A percentile compares a stretch with the other conserved stretches of the same genome.
phyloP scores from a whole-genome alignment of 2,329 filamentous ascomycete genomes.

The Hypomyces rosellus region DNA sequence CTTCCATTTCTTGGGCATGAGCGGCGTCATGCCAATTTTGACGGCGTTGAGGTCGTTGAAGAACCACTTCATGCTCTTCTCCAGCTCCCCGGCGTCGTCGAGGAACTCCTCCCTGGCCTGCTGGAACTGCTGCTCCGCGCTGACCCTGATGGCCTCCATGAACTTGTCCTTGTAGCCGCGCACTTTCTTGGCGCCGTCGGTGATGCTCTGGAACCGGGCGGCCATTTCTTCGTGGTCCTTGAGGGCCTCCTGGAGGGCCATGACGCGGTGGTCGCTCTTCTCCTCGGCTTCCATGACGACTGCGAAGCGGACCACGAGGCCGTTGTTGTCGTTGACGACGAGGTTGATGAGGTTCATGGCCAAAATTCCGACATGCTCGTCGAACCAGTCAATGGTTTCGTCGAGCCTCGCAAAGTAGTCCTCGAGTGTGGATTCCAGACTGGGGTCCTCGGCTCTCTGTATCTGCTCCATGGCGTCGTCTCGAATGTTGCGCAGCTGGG shows the following conservation, averaged over 20 bases:
- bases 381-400: constrained; percentile 86
- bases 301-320: constrained; percentile 84
- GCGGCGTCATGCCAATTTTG: constrained; percentile 80
- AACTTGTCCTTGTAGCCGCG: constrained; percentile 98
- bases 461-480: constrained; percentile 98
- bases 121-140: constrained; percentile 68
- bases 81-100: constrained; percentile 73
- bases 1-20: constrained; percentile 96
- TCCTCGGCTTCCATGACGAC: constrained; percentile 93
- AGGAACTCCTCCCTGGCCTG: constrained; percentile 68
- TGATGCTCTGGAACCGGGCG: constrained; percentile 88
- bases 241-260: constrained; percentile 87
- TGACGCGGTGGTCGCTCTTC: constrained; percentile 87
- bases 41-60: constrained; percentile 97
- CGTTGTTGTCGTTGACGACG: constrained; percentile 78
- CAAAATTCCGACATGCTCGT: constrained; percentile 84
- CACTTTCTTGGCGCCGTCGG: constrained; percentile 83
- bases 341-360: constrained; percentile 87
- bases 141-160: constrained; percentile 67
- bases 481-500: constrained; percentile 83
- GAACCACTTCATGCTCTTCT: constrained; percentile 90
- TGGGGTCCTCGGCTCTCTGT: constrained; percentile 63
- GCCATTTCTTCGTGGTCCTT: constrained; percentile 95
- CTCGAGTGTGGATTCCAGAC: constrained; percentile 74
- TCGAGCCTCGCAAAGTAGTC: constrained; percentile 87